Percentiles rank a stretch among this genome's conserved stretches.
Evolutionary conservation across 2,329 filamentous ascomycete genomes (phyloP).

Genomic region (Macrophomina tecta): DNA sequence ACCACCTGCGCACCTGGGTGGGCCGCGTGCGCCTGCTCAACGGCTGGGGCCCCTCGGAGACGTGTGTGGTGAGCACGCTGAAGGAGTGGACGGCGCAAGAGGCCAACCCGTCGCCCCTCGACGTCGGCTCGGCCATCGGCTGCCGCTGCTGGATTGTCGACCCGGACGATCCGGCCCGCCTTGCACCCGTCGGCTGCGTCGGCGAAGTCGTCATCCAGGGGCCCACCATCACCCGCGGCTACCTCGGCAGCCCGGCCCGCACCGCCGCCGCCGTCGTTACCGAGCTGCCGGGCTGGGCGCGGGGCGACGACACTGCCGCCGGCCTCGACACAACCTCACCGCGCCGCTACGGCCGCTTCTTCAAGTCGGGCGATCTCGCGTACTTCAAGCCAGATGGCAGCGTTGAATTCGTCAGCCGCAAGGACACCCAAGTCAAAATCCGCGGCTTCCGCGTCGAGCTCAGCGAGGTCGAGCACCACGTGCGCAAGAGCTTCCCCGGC

Average conservation of each 20-base stretch:
- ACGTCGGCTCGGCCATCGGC: constrained; percentile 4
- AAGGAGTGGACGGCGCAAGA: neutral
- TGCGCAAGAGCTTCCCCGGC: constrained; percentile 38
- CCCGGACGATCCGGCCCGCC: constrained; percentile 24
- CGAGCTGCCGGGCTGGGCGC: neutral
- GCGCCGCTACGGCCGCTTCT: constrained; percentile 32
- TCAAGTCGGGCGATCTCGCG: constrained; percentile 43
- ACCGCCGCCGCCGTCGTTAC: constrained; percentile 37
- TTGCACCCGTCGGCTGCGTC: constrained; percentile 39
- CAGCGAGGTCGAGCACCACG: constrained; percentile 52
- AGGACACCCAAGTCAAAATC: constrained; percentile 46
- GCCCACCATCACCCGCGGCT: constrained; percentile 42
- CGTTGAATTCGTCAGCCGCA: constrained; percentile 44
- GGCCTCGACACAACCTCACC: neutral
- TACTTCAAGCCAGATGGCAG: constrained; percentile 42
- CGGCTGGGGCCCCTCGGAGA: constrained; percentile 13
- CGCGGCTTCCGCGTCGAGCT: constrained; percentile 54
- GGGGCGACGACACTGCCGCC: neutral
- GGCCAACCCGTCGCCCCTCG: neutral
- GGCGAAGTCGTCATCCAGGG: constrained; percentile 45
- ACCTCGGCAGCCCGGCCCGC: constrained; percentile 40
- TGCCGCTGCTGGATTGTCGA: constrained; percentile 38
- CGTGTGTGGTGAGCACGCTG: constrained; percentile 32
- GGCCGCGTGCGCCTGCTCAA: constrained; percentile 1
- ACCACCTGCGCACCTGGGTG: neutral